Evolutionary conservation across 2,329 filamentous ascomycete genomes (phyloP), one percentile per base, ranked within the genome.

Genomic region (Trichoderma sp.): DNA sequence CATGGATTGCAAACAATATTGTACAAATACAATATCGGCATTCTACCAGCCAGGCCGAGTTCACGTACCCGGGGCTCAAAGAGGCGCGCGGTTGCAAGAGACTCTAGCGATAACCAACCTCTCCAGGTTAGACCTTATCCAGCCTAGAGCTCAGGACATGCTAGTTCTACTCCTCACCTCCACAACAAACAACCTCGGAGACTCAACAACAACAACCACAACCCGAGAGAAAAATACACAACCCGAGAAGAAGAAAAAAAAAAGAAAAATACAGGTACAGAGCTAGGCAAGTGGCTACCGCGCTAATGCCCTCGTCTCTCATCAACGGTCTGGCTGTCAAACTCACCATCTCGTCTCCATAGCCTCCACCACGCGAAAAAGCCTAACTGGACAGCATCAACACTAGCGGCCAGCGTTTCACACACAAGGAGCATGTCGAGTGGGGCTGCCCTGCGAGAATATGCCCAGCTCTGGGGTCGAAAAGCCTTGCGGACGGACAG

Each of bases 381-480:
- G 71, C 71, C 71, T 74, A 45, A 65, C 63, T 59, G 33, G 53
- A 67, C 68, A 53, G 59, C 68, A 63, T 27, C 63, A 60, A 24
- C 24, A 45, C 63, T 67, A 74, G 60, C 67, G 31, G 41, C 66
- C 50, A 41, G 21, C 53, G 66, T 69, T 69, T 69, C 66, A 69
- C 53, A 71, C 41, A 38, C 35, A 38, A 38, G 45, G 38, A 71
- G 35, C 38, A 64, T 67, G 63, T n/a, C 50, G 35, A 8, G 73
- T 71, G 73, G 73, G 73, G 66, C 53, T 45, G 65, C 50, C 33
- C 72, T 68, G 64, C 27, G 56, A 69, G 56, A 74, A 69, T 59
- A 74, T 45, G 72, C 72, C 60, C 69, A 72, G 69, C 69, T 72
- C 69, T 50, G 69, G 53, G 69, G 50, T 69, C 65, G 65, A 69